Percentiles rank a stretch among this genome's conserved stretches.
These are phyloP conservation scores for Paxillus ammoniavirescens DNA, from an alignment of 768 basidiomycete species.

Conservation along the genomic window DNA sequence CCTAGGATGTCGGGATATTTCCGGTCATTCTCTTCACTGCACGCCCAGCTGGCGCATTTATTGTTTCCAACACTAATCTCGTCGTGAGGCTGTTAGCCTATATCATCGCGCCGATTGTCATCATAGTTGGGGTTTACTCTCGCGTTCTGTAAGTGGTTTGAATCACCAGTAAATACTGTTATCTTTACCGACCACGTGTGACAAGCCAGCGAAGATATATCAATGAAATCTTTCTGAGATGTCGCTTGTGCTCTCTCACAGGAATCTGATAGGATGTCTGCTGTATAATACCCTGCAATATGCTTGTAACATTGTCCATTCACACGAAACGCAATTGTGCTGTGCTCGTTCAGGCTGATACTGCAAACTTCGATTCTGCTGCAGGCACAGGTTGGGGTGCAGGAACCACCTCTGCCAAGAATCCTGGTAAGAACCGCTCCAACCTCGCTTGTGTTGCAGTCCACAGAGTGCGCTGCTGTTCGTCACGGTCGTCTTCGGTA, in stretches of 20 bases:
- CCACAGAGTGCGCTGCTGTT: constrained; percentile 75
- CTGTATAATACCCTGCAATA: not conserved
- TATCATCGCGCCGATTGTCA: constrained; percentile 49
- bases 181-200: not conserved
- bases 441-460: constrained; percentile 80
- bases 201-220: constrained; percentile 53
- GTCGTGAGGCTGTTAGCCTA: constrained; percentile 51
- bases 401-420: constrained; percentile 71
- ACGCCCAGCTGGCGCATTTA: constrained; percentile 72
- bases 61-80: constrained; percentile 33
- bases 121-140: constrained; percentile 41
- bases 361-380: constrained; percentile 12
- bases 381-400: constrained; percentile 21
- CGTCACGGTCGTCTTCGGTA: constrained; percentile 47
- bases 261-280: not conserved
- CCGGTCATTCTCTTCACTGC: constrained; percentile 58
- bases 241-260: not conserved
- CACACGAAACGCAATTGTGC: constrained; percentile 1
- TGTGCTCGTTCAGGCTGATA: constrained; percentile 10
- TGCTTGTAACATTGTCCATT: not conserved
- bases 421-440: constrained; percentile 90
- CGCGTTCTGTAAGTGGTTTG: constrained; percentile 48
- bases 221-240: constrained; percentile 49
- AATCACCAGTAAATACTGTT: not conserved
- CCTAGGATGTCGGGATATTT: constrained; percentile 74